Conservation (phyloP, 352 stramenopile genomes). For the Phytophthora vignae region DNA sequence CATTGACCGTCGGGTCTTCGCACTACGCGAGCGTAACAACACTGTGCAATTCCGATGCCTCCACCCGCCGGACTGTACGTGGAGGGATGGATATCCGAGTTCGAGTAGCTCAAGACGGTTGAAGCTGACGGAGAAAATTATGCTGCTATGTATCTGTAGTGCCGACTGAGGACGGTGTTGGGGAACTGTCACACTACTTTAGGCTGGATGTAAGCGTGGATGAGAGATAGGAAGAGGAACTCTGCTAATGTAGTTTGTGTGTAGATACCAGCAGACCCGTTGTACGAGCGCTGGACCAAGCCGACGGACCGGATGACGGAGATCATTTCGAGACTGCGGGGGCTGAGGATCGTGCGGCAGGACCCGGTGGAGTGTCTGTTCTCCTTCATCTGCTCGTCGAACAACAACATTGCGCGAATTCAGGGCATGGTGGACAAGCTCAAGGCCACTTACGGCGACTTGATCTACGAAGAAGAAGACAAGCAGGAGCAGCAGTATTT, state of each 20-base stretch:
- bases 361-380: constrained; percentile 97
- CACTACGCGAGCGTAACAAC: constrained; percentile 50
- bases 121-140: neutral
- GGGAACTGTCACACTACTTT: constrained; percentile 89
- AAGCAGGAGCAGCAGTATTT: constrained; percentile 34
- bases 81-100: neutral
- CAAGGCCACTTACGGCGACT: constrained; percentile 86
- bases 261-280: constrained; percentile 32
- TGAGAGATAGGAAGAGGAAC: neutral
- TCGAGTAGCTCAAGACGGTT: neutral
- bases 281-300: constrained; percentile 90
- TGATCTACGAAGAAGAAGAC: constrained; percentile 41
- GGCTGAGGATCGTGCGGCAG: constrained; percentile 93
- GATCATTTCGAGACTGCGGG: constrained; percentile 84
- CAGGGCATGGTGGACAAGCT: constrained; percentile 94
- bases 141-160: constrained; percentile 32
- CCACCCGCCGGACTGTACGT: constrained; percentile 64
- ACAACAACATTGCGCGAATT: constrained; percentile 99
- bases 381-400: constrained; percentile 98
- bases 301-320: constrained; percentile 63
- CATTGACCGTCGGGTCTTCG: constrained; percentile 52
- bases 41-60: constrained; percentile 67
- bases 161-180: constrained; percentile 49
- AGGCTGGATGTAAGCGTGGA: constrained; percentile 69
- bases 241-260: neutral